Evolutionary conservation across 345 rosid genomes (phyloP).

Genomic region (Salix suchowensis): DNA sequence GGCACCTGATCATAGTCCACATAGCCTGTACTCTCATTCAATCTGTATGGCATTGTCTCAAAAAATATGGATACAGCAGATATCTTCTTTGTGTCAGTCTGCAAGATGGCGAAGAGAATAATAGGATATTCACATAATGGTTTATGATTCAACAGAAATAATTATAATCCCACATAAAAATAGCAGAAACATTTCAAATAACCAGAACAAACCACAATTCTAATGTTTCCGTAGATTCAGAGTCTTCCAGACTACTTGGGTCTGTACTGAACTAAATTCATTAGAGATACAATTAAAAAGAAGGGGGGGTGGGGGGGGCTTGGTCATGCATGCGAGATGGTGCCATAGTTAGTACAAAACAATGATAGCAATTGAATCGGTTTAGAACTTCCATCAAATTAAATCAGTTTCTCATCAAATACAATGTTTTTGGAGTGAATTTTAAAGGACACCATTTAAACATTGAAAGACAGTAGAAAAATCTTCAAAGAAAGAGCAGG

Average conservation of each 20-base stretch:
- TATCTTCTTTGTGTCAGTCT: slow-evolving; percentile 95
- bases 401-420: not conserved
- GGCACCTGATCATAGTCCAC: slow-evolving; percentile 92
- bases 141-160: not conserved
- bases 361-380: not conserved
- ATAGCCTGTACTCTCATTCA: slow-evolving; percentile 83
- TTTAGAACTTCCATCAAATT: not conserved
- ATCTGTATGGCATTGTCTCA: slow-evolving; percentile 96
- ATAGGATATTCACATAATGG: slow-evolving; percentile 1
- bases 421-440: not conserved
- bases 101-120: slow-evolving; percentile 21
- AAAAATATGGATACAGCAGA: slow-evolving; percentile 95
- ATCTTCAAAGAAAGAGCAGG: not conserved
- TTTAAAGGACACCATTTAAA: not conserved
- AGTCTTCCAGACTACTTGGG: not conserved
- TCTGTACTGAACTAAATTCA: no score
- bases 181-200: not conserved
- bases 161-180: not conserved
- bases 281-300: not conserved
- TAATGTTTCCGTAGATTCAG: not conserved
- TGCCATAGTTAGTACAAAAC: not conserved
- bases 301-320: not conserved
- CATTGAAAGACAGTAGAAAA: not conserved
- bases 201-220: not conserved
- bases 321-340: not conserved